phyloP scores from a whole-genome alignment of 23 red algal genomes.

The Gracilaria caudata region DNA sequence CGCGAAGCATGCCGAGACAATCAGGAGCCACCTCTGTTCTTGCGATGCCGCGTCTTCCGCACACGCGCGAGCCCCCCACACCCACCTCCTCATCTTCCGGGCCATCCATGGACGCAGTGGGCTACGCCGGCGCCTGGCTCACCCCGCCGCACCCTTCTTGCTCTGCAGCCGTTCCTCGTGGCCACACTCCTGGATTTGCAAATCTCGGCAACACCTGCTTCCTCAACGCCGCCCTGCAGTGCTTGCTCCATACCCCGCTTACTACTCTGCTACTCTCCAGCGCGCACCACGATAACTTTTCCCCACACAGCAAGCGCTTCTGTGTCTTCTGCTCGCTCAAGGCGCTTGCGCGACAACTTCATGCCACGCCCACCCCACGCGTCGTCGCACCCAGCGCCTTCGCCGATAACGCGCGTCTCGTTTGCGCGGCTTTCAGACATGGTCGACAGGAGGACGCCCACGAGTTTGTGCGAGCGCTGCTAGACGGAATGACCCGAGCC shows the following conservation, averaged over 20 bases:
- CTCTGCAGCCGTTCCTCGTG: not conserved
- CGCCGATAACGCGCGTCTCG: conserved; percentile 17
- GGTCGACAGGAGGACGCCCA: conserved; percentile 97
- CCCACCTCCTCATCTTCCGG: not conserved
- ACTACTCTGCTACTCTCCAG: conserved; percentile 15
- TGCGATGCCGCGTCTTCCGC: conserved; percentile 43
- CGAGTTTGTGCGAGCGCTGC: conserved; percentile 86
- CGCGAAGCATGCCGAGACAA: conserved; percentile 12
- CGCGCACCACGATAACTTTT: conserved; percentile 28
- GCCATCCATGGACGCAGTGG: conserved; percentile 9
- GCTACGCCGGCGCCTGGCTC: conserved; percentile 60
- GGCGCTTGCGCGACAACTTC: conserved; percentile 22
- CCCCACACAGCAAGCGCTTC: conserved; percentile 17
- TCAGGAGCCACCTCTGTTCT: conserved; percentile 51
- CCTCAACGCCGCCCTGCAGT: conserved; percentile 91
- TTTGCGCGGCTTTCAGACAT: conserved; percentile 70
- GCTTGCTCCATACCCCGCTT: conserved; percentile 64
- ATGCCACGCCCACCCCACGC: conserved; percentile 7
- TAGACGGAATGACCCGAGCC: conserved; percentile 73
- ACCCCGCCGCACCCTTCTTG: conserved; percentile 37
- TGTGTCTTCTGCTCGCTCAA: conserved; percentile 59
- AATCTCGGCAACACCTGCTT: conserved; percentile 98
- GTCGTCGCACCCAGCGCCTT: conserved; percentile 46
- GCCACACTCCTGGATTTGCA: conserved; percentile 63
- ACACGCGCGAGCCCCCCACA: conserved; percentile 24